phyloP scores from a whole-genome alignment of 1,284 basidiomycete genomes.

The Paramarasmius palmivorus region DNA sequence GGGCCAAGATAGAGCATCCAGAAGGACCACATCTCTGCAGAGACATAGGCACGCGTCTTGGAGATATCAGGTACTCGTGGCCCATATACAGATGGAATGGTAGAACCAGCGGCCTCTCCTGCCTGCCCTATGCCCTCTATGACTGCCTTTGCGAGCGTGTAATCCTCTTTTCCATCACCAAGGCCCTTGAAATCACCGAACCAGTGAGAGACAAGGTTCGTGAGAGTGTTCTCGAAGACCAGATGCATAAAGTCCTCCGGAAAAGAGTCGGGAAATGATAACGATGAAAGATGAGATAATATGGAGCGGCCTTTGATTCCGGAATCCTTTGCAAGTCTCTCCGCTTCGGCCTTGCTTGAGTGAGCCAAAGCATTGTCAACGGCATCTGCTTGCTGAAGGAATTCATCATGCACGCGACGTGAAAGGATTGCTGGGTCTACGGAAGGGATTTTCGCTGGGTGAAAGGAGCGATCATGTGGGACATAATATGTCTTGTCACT shows the following conservation, averaged over 20 bases:
- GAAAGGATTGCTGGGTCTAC: background rate
- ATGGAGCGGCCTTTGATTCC: slow-evolving; percentile 5
- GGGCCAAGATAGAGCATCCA: slow-evolving; percentile 33
- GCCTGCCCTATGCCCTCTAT: slow-evolving; percentile 32
- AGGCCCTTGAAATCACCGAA: too few species aligned
- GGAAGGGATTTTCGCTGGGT: background rate
- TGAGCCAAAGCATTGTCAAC: background rate
- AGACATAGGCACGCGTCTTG: slow-evolving; percentile 18
- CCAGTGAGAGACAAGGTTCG: slow-evolving; percentile 30
- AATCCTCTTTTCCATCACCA: slow-evolving; percentile 24
- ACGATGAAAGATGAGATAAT: background rate
- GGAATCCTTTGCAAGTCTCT: background rate
- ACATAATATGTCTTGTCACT: too few species aligned
- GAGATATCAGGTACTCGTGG: slow-evolving; percentile 29
- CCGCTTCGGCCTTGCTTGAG: background rate
- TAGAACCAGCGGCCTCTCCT: slow-evolving; percentile 21
- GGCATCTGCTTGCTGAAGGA: slow-evolving; percentile 4
- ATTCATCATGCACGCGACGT: background rate
- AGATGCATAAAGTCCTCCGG: slow-evolving; percentile 41
- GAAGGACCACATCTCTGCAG: slow-evolving; percentile 30
- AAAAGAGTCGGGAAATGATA: slow-evolving; percentile 29
- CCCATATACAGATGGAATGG: slow-evolving; percentile 32
- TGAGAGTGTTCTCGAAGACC: slow-evolving; percentile 30
- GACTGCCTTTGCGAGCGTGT: slow-evolving; percentile 20
- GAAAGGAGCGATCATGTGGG: background rate